Base-by-base conservation (phyloP, 768 basidiomycete species). In the Hemileccinum rubropunctum region DNA sequence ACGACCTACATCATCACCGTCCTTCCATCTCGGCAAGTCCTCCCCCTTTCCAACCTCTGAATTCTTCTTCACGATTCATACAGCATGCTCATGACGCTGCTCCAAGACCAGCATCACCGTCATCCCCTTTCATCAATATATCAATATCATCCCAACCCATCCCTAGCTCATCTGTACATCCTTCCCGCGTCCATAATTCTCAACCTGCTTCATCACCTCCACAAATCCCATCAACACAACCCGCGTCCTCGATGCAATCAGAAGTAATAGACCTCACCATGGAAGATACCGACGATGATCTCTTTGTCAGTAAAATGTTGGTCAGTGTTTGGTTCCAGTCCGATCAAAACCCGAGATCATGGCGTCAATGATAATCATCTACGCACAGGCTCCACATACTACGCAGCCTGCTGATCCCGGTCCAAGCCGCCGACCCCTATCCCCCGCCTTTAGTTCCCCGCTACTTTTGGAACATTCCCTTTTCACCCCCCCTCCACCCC, bases 401-500 rank as follows among this genome's bases (percentile, higher is more conserved):
- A 28, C 15, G 3, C 30, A 15, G n/a, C 1, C 20, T 41, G 11
- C 27, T 14, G 43, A 38, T 26, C 49, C 50, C n/a, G 37, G 52
- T 30, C n/a, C 61, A 32, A 53, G 53, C 21, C 45, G 42, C 35
- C 44, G 4, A 0, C 18, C 23, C 17, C 10, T 9, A 3, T n/a
- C 51, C 15, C 52, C 52, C 14, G 11, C 13, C 13, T 28, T 2
- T 14, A 48, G 50, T 36, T 42, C 67, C 5, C 41, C 56, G 4
- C 42, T 55, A 17, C 45, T 38, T 20, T 37, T 5, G 3, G 47
- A 59, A 18, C 51, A 42, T 8, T 66, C 61, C 10, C 63, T 69
- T 36, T 68, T 68, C 42, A 68, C 66, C 0, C 68, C 67, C 21
- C 63, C 66, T 12, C 57, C 59, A 4, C 49, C 35, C 6, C 28